Evolutionary conservation across 805 yeast species (phyloP), one percentile per base, ranked within the genome.

Genomic region (Scheffersomyces ergatensis): DNA sequence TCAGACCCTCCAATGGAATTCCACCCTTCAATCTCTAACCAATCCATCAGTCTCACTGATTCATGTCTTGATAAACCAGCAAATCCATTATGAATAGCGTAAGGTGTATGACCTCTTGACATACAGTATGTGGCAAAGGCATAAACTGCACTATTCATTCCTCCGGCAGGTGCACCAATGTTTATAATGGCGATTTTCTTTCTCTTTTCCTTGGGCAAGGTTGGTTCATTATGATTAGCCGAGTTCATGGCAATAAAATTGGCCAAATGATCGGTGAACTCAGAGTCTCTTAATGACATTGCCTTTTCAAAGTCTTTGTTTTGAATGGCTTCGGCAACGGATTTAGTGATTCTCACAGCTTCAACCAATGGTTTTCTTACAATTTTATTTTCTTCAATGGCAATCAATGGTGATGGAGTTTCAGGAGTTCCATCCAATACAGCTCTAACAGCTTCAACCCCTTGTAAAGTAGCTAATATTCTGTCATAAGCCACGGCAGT

Each of bases 131-230:
- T 70, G 5, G 95, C 89, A 51, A 90, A 89, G n/a, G 97, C 87
- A 49, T 90, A 77, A 9, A 89, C 81, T 3, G 96, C 97, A 46
- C 93, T 80, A 59, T 93, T 93, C 82, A 93, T 77, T 35, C 96
- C 97, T 38, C 96, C 96, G 11, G 98, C 92, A 18, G 99, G 97
- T 0, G 99, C 99, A 52, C 99, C 99, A 34, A 92, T 86, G 57
- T 89, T 87, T 39, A 93, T 76, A 46, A 93, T 83, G 40, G 93
- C 99, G 51, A 90, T 77, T 53, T 80, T 85, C 52, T 83, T 72
- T 45, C 83, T 71, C 55, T 85, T 69, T 17, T 69, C 76, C 15
- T 63, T 74, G 7, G 93, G 89, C 49, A 84, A 67, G 4, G 70
- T 47, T 38, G 80, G 78, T 26, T 78, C 71, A 40, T 78, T 81